phyloP scores from a whole-genome alignment of 116 monocot genomes.

The Trichopus zeylanicus region DNA sequence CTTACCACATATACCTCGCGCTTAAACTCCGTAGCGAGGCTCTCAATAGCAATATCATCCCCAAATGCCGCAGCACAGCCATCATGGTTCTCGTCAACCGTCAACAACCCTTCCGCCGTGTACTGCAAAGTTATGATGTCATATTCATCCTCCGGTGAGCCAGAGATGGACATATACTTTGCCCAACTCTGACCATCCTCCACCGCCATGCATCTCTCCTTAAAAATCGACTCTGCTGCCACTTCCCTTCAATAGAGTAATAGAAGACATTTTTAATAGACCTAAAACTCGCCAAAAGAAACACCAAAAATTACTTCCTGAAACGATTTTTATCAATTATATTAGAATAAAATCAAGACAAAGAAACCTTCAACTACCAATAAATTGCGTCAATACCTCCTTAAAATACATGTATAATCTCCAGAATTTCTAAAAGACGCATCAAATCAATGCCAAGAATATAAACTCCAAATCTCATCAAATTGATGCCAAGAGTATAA shows the following conservation, averaged over 20 bases:
- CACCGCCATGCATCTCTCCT: conserved; percentile 67
- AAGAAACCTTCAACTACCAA: too few species aligned
- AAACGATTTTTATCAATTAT: too few species aligned
- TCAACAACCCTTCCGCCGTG: conserved; percentile 77
- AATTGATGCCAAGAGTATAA: too few species aligned
- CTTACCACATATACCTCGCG: conserved; percentile 86
- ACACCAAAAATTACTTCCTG: background rate
- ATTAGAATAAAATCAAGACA: too few species aligned
- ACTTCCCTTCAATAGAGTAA: conserved; percentile 72
- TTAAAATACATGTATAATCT: too few species aligned
- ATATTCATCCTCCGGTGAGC: conserved; percentile 63
- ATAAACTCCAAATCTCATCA: too few species aligned
- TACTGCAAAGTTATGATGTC: conserved; percentile 90
- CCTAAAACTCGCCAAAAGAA: background rate
- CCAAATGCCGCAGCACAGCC: conserved; percentile 90
- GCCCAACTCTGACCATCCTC: conserved; percentile 69
- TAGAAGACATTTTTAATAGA: background rate
- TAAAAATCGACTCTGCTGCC: conserved; percentile 73
- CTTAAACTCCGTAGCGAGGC: conserved; percentile 85
- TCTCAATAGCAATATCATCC: conserved; percentile 89
- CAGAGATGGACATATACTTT: conserved; percentile 88
- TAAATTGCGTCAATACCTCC: too few species aligned
- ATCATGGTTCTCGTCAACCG: conserved; percentile 68
- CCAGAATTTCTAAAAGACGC: too few species aligned
- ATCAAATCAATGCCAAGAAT: too few species aligned